Evolutionary conservation across 129 eudicot species (phyloP).

Genomic region (Centella asiatica): DNA sequence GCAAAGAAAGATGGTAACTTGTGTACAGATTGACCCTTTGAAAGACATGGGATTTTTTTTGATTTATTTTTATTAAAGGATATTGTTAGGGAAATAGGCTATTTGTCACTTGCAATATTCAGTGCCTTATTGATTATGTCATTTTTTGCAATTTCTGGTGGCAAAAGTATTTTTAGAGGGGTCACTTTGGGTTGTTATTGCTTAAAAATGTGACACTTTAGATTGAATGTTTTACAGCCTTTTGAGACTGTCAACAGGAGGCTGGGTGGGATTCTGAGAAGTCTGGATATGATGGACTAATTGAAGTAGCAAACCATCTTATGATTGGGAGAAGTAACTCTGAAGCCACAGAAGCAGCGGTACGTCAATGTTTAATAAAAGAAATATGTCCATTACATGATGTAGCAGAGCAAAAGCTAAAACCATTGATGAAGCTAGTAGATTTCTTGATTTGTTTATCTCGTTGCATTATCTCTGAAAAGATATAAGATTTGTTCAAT

Average conservation of each 20-base stretch:
- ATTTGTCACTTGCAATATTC: too few species aligned
- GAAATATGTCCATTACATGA: background rate
- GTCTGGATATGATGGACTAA: slow-evolving; percentile 84
- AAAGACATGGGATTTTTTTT: too few species aligned
- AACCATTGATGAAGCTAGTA: too few species aligned
- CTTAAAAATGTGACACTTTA: background rate
- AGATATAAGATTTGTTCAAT: too few species aligned
- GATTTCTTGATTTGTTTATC: too few species aligned
- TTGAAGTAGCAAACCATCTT: slow-evolving; percentile 80
- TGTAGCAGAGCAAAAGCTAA: background rate
- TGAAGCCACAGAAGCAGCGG: slow-evolving; percentile 77
- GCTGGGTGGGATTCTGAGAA: slow-evolving; percentile 93
- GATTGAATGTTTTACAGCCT: background rate
- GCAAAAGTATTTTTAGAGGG: background rate
- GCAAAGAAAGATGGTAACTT: too few species aligned
- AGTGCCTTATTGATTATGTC: too few species aligned
- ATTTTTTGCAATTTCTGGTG: too few species aligned
- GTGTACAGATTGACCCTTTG: too few species aligned
- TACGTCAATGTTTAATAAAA: slow-evolving; percentile 7
- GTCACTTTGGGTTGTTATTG: background rate
- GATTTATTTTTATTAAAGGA: too few species aligned
- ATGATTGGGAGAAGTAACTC: slow-evolving; percentile 68
- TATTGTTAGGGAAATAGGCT: too few species aligned
- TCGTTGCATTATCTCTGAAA: too few species aligned
- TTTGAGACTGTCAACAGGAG: slow-evolving; percentile 36